Base-by-base conservation (phyloP, 768 basidiomycete species). In the Leccinum boreale region DNA sequence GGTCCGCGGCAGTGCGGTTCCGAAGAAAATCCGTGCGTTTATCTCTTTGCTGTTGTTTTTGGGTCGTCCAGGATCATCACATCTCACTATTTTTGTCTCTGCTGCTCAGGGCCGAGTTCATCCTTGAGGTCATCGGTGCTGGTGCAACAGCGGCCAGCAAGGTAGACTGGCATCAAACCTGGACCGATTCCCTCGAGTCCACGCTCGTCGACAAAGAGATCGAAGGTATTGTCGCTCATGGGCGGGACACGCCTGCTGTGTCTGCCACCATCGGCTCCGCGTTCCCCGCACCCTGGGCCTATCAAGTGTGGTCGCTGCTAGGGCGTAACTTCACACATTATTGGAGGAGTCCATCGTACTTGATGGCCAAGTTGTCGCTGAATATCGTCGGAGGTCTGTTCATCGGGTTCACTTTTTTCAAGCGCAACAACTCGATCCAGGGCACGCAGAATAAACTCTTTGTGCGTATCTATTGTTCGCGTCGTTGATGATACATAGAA, bases 51-150 rank as follows among this genome's bases (percentile, higher is more conserved):
- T 35, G 17, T n/a, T 50, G 78, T 50, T 44, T 8, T 19, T 1
- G 55, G 78, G 85, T 14, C 78, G 82, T 44, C 7, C 4, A 2
- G 7, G 80, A 79, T 52, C 80, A 79, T 51, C 84, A 85, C 26
- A 2, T 23, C 3, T 61, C 82, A 35, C 21, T 15, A 4, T 24
- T 29, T 7, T 17, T 15, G 6, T 36, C 17, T 39, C 5, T n/a
- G 39, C 44, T 29, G 0, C 39, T 26, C 47, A 84, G 83, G 42
- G 84, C 84, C 28, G 84, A 85, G 59, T 85, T 79, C 58, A 84
- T 85, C 77, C 78, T 90, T 19, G 84, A 86, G 26, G 86, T 84
- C 47, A 90, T 90, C 56, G 89, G 89, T 17, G 87, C 89, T 28
- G 89, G 89, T 3, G 83, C 84, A 2, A 85, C 86, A 1, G 81